Conservation (phyloP, 169 alveolate species). For the Eimeria nieschulzi region DNA sequence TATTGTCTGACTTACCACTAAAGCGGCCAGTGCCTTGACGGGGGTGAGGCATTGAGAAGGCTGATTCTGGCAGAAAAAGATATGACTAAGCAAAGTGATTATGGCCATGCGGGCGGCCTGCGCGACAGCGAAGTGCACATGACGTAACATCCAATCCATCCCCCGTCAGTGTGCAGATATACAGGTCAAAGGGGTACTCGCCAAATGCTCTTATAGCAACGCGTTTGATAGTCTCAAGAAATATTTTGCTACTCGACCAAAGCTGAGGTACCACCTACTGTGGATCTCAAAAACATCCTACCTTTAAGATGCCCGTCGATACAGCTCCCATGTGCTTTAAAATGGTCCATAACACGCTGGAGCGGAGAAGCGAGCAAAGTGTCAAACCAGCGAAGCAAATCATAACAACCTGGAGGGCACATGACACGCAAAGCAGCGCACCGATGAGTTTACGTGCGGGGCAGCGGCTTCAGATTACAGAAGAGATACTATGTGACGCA, state of each 20-base stretch:
- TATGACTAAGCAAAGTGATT: slow-evolving; percentile 77
- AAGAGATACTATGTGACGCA: too few relatives aligned
- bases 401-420: slow-evolving; percentile 71
- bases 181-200: too few relatives aligned
- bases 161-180: too few relatives aligned
- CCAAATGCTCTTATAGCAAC: neutral
- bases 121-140: neutral
- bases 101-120: slow-evolving; percentile 77
- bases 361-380: slow-evolving; percentile 73
- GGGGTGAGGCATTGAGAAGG: slow-evolving; percentile 77
- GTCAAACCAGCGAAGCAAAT: slow-evolving; percentile 67
- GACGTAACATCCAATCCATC: neutral
- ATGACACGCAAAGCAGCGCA: neutral
- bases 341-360: slow-evolving; percentile 81
- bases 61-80: slow-evolving; percentile 79
- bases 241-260: neutral
- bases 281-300: neutral
- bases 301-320: slow-evolving; percentile 80
- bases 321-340: slow-evolving; percentile 80
- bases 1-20: slow-evolving; percentile 14
- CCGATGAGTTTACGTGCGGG: too few relatives aligned
- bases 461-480: too few relatives aligned
- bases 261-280: neutral
- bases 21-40: slow-evolving; percentile 76
- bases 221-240: neutral